Evolutionary conservation across 768 basidiomycete species (phyloP), one percentile per base, ranked within the genome.

Genomic region (Termitomyces sp.): DNA sequence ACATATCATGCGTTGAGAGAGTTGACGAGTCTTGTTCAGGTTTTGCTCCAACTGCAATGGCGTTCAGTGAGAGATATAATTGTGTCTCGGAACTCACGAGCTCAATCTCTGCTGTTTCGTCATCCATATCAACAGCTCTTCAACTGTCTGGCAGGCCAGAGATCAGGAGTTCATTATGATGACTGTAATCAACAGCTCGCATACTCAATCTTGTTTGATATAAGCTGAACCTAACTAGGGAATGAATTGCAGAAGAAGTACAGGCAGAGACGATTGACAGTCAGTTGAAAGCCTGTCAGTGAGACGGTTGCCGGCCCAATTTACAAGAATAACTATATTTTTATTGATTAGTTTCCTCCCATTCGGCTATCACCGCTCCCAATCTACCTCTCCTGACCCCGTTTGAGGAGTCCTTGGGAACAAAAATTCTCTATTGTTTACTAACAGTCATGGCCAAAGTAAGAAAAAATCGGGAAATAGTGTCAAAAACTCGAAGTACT

Each of bases 1-100:
- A 94, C 91, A 84, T 62, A 85, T 92, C 92, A 94, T 94, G 55
- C 90, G 81, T 68, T 89, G 88, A 1, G 92, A 93, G 62, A 92
- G 89, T 68, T 91, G 91, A 25, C 84, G 83, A 0, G 92, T 94
- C 75, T 93, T 94, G 72, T 89, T 86, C 47, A 94, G 77, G 70
- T 94, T 93, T 73, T 94, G 92, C 74, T 94, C 91, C 10, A 94
- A 81, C 92, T 92, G 50, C 46, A 20, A n/a, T 5, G 20, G 6
- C 6, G 15, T 34, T 57, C 10, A 43, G 32, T 15, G 20, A 42
- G 42, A 7, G 17, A 29, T 34, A 56, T 3, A 29, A 48, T 25
- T 38, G 48, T 31, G 46, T 36, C 25, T 38, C 10, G 15, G 17
- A 2, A 62, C 65, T 60, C 70, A 88, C 87, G 63, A 89, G 81